These are phyloP conservation scores for Candida taoyuanica DNA, from an alignment of 805 yeast species.

Conservation along the genomic window DNA sequence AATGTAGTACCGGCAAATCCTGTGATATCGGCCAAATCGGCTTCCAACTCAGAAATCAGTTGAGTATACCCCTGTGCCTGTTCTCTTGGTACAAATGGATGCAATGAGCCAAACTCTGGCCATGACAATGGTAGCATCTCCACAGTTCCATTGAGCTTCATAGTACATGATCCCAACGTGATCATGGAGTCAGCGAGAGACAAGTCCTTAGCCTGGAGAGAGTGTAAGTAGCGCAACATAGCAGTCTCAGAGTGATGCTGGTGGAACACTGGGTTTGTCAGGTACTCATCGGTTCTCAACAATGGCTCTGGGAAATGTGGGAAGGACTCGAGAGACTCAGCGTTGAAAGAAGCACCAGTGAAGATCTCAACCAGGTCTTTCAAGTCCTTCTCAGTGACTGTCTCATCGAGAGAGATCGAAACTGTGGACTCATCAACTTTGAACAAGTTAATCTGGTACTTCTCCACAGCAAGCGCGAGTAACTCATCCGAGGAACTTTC, in stretches of 20 bases:
- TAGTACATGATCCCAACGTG: constrained; percentile 95
- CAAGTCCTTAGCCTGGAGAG: constrained; percentile 80
- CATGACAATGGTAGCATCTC: constrained; percentile 93
- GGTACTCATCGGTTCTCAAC: constrained; percentile 52
- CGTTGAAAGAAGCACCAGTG: constrained; percentile 34
- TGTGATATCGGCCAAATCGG: constrained; percentile 85
- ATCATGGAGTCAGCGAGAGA: constrained; percentile 96
- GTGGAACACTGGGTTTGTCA: constrained; percentile 77
- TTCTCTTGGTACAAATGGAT: constrained; percentile 86
- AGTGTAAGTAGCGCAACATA: constrained; percentile 84
- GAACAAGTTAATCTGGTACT: constrained; percentile 72
- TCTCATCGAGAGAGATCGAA: constrained; percentile 87
- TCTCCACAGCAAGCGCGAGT: constrained; percentile 50
- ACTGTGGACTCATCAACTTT: constrained; percentile 57
- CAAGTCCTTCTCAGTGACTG: constrained; percentile 64
- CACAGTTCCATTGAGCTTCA: constrained; percentile 94
- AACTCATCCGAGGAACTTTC: constrained; percentile 51
- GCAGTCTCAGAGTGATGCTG: constrained; percentile 91
- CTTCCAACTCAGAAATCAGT: constrained; percentile 69
- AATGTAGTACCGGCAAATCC: constrained; percentile 88
- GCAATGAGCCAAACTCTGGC: constrained; percentile 86
- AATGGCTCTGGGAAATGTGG: constrained; percentile 48
- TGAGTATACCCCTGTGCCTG: constrained; percentile 88
- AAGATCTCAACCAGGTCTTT: constrained; percentile 54
- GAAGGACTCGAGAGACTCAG: constrained; percentile 30